Conservation (phyloP, 768 basidiomycete genomes). For the Serendipita sp. region DNA sequence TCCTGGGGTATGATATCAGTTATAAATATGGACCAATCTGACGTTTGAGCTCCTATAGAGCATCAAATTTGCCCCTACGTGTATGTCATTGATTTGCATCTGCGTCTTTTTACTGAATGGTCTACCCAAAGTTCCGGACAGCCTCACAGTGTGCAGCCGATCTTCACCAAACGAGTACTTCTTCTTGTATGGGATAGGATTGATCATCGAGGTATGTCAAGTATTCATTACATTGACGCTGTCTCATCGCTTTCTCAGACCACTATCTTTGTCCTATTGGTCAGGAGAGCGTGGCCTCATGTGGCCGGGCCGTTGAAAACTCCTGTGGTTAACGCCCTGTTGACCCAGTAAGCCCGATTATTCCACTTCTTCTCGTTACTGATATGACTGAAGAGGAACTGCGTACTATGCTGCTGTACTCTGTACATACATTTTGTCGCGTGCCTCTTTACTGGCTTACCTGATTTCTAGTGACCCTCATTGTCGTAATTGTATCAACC, state of each 20-base stretch:
- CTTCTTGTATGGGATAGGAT: background rate
- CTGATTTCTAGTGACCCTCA: background rate
- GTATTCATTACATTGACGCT: background rate
- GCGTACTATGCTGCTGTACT: background rate
- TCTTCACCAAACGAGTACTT: slow-evolving; percentile 5
- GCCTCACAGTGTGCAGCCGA: background rate
- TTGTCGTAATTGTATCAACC: background rate
- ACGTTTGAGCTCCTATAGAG: background rate
- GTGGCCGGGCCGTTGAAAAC: background rate
- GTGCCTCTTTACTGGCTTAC: background rate
- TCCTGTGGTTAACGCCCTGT: background rate
- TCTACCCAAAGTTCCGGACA: background rate
- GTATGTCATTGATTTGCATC: background rate
- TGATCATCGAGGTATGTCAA: background rate
- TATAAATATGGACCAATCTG: background rate
- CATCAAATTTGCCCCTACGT: background rate
- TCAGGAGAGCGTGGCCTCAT: background rate
- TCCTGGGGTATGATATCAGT: background rate
- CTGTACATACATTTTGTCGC: background rate
- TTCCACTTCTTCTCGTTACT: background rate
- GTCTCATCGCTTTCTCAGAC: background rate
- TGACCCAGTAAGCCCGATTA: background rate
- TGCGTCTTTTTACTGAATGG: background rate
- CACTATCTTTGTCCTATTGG: background rate
- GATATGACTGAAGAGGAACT: background rate